Percentiles rank a stretch among this genome's conserved stretches.
These are phyloP conservation scores for Penstemon eatonii DNA, from an alignment of 257 asterid species.

Conservation along the genomic window DNA sequence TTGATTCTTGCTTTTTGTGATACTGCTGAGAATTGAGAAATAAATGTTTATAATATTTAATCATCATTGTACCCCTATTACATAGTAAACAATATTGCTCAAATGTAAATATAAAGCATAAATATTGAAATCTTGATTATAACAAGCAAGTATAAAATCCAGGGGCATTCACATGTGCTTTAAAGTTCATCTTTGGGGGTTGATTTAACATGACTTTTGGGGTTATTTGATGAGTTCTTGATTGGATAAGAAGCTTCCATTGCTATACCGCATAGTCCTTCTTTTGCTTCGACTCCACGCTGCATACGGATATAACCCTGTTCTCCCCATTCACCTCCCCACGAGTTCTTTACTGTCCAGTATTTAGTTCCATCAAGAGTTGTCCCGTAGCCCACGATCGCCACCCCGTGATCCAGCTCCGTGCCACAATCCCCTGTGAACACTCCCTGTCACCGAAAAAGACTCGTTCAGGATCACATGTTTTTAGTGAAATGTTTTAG, in stretches of 20 bases:
- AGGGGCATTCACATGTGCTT: too few relatives aligned
- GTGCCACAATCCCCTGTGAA: constrained; percentile 39
- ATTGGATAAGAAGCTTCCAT: constrained; percentile 47
- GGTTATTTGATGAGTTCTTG: background rate
- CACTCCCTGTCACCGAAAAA: constrained; percentile 24
- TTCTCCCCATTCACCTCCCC: constrained; percentile 50
- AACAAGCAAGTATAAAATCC: too few relatives aligned
- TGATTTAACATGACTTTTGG: background rate
- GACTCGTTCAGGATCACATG: too few relatives aligned
- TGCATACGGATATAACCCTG: constrained; percentile 39
- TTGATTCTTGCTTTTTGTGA: too few relatives aligned
- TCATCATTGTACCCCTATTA: too few relatives aligned
- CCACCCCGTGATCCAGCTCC: constrained; percentile 42
- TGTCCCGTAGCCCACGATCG: constrained; percentile 42
- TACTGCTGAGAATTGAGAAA: too few relatives aligned
- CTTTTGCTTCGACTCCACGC: constrained; percentile 27
- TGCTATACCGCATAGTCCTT: constrained; percentile 48
- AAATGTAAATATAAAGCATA: too few relatives aligned
- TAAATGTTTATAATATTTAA: too few relatives aligned
- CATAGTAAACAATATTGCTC: too few relatives aligned
- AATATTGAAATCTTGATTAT: too few relatives aligned
- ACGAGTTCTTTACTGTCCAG: constrained; percentile 46
- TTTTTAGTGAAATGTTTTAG: too few relatives aligned
- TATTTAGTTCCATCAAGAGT: constrained; percentile 36
- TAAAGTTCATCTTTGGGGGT: too few relatives aligned